Percentiles rank a stretch among this genome's conserved stretches.
These are phyloP conservation scores for Colletotrichum somersetense DNA, from an alignment of 2,329 filamentous ascomycete species.

Conservation along the genomic window DNA sequence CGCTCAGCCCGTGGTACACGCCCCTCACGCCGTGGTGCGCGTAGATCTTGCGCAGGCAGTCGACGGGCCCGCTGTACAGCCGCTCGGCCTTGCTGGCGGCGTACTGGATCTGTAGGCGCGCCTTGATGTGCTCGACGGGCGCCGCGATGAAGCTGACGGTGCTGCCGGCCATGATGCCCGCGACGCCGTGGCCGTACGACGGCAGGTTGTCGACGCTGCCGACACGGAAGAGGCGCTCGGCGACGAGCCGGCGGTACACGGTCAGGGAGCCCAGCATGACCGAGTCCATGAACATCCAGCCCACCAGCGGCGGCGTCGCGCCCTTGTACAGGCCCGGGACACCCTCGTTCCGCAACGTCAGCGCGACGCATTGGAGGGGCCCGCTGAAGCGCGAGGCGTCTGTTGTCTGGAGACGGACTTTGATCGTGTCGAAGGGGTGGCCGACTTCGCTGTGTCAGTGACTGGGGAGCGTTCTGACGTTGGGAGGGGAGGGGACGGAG, in stretches of 20 bases:
- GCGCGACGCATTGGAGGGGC: constrained; percentile 85
- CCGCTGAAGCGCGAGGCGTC: constrained; percentile 82
- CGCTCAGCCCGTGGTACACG: constrained; percentile 85
- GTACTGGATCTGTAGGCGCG: constrained; percentile 94
- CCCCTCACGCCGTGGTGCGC: constrained; percentile 80
- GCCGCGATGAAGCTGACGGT: constrained; percentile 95
- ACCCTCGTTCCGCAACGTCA: constrained; percentile 89
- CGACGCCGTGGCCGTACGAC: constrained; percentile 84
- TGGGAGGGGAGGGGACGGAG: no score
- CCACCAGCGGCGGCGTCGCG: constrained; percentile 89
- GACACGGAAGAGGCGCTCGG: constrained; percentile 79
- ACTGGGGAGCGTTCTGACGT: not conserved
- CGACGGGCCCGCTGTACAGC: constrained; percentile 87
- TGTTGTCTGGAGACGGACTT: constrained; percentile 94
- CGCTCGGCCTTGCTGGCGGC: constrained; percentile 81
- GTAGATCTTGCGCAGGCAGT: constrained; percentile 81
- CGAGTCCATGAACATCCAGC: constrained; percentile 98
- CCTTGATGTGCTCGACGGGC: constrained; percentile 95
- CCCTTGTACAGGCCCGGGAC: constrained; percentile 92
- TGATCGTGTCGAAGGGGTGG: constrained; percentile 93
- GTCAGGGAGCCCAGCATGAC: constrained; percentile 93
- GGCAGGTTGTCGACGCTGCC: constrained; percentile 66
- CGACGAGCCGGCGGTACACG: constrained; percentile 86
- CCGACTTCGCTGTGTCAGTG: constrained; percentile 60
- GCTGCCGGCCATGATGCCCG: constrained; percentile 86